Conservation (phyloP, 192 early-diverging fungal species). For the Gryganskiella cystojenkinii region DNA sequence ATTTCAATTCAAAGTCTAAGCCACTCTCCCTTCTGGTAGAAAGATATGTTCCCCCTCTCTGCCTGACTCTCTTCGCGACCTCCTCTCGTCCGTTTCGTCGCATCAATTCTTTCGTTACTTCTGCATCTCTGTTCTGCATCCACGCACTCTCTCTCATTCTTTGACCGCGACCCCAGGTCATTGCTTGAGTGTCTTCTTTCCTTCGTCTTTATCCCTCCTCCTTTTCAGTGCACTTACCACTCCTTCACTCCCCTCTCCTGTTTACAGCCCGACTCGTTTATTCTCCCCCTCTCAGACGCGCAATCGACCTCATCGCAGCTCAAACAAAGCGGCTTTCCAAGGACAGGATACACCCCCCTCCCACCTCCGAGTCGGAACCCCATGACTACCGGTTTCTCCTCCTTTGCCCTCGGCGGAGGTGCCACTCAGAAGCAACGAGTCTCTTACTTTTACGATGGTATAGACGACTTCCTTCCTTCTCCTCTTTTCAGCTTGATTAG, state of each 20-base stretch:
- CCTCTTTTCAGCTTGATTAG: no score
- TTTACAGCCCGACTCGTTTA: background rate
- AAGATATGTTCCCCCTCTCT: background rate
- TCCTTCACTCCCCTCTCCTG: background rate
- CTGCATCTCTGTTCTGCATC: background rate
- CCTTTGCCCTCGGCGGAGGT: conserved; percentile 51
- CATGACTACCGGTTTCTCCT: conserved; percentile 48
- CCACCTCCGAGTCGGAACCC: background rate
- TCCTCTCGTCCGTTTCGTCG: background rate
- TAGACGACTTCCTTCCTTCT: background rate
- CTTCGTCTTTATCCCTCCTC: background rate
- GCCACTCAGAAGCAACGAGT: conserved; percentile 64
- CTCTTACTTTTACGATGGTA: conserved; percentile 77
- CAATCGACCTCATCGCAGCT: background rate
- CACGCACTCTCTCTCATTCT: background rate
- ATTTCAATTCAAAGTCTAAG: background rate
- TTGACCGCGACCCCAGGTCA: background rate
- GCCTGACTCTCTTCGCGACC: background rate
- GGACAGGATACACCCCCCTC: no score
- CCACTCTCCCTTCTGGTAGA: background rate
- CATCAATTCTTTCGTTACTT: background rate
- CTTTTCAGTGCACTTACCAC: background rate
- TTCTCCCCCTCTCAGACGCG: no score
- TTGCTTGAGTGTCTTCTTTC: background rate
- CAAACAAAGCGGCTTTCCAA: no score